These are phyloP conservation scores for Thuidium tamariscinum DNA, from an alignment of 225 moss, liverwort and hornwort species.

Conservation along the genomic window DNA sequence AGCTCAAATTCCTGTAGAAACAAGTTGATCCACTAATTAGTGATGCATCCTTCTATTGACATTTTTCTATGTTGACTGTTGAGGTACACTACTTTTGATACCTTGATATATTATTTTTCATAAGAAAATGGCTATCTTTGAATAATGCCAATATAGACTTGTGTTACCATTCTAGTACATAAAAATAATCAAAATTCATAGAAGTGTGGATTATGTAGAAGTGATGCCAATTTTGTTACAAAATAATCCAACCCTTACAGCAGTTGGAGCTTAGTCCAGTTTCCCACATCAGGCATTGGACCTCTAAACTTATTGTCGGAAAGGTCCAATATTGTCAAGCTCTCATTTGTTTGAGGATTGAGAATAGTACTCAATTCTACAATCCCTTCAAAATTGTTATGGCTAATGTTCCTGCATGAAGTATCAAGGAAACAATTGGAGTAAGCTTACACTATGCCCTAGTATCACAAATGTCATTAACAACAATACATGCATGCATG, in stretches of 20 bases:
- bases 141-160: not conserved
- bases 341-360: not conserved
- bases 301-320: not conserved
- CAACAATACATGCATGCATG: not conserved
- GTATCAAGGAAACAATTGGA: not conserved
- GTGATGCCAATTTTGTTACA: not conserved
- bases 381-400: not conserved
- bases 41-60: no score
- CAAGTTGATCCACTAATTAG: not conserved
- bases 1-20: not conserved
- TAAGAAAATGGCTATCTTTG: not conserved
- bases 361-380: not conserved
- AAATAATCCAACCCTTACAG: not conserved
- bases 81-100: no score
- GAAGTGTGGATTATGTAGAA: not conserved
- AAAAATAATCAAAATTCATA: not conserved
- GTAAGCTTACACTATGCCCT: not conserved
- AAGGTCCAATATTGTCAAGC: not conserved
- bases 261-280: not conserved
- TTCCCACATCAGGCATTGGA: not conserved
- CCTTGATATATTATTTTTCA: not conserved
- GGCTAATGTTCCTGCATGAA: not conserved
- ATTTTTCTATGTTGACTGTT: no score
- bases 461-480: not conserved
- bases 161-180: fast-evolving